Conservation (phyloP, 1,139 yeast species). For the Candida anutae region DNA sequence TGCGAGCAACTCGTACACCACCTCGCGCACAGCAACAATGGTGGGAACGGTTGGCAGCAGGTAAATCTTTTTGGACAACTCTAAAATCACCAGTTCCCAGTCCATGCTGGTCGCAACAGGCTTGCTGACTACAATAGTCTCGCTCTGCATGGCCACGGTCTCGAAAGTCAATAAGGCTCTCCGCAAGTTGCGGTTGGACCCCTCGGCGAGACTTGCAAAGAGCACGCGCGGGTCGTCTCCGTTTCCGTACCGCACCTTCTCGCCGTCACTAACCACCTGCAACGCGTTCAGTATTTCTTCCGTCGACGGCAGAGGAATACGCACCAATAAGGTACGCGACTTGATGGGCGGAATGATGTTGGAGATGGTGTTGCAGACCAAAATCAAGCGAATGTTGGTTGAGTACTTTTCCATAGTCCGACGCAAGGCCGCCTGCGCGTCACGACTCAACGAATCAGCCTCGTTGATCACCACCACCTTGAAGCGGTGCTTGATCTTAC, state of each 20-base stretch:
- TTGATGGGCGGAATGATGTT: constrained; percentile 90
- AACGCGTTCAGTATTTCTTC: constrained; percentile 53
- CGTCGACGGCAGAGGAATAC: constrained; percentile 75
- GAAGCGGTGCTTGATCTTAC: constrained; percentile 54
- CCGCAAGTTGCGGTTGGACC: constrained; percentile 67
- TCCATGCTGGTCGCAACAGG: constrained; percentile 52
- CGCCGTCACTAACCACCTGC: constrained; percentile 47
- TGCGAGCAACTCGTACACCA: constrained; percentile 75
- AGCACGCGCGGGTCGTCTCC: constrained; percentile 27
- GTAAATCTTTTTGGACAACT: constrained; percentile 53
- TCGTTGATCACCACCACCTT: constrained; percentile 91
- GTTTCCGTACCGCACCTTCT: constrained; percentile 37
- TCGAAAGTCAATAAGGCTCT: constrained; percentile 74
- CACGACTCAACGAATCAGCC: constrained; percentile 86
- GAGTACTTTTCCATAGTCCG: constrained; percentile 98
- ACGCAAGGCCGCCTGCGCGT: constrained; percentile 96
- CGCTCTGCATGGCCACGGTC: constrained; percentile 73
- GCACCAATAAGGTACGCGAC: constrained; percentile 79
- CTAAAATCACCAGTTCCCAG: constrained; percentile 76
- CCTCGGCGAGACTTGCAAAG: constrained; percentile 44
- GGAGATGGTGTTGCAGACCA: constrained; percentile 84
- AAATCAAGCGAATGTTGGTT: constrained; percentile 70
- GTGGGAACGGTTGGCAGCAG: constrained; percentile 63
- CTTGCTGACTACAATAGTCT: constrained; percentile 32
- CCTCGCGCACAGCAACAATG: constrained; percentile 64